A percentile compares a stretch with the other conserved stretches of the same genome.
Evolutionary conservation across 208 protist genomes (phyloP).

Genomic region (Acanthamoeba royreba): DNA sequence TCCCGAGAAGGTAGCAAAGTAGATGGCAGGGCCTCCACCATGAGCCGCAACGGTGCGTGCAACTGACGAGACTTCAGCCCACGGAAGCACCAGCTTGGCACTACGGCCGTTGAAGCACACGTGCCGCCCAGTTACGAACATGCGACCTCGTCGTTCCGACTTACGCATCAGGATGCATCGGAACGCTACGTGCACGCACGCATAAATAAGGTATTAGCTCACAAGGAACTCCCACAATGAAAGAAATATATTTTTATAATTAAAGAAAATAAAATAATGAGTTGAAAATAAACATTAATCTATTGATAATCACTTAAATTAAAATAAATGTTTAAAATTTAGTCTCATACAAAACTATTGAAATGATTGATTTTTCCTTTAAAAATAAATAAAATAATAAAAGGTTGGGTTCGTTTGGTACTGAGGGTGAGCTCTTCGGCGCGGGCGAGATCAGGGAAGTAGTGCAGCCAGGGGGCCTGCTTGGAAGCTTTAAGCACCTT

Average conservation of each 20-base stretch:
- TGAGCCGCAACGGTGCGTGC: background rate
- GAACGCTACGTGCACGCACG: background rate
- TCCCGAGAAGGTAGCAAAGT: background rate
- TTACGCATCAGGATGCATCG: background rate
- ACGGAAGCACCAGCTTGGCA: background rate
- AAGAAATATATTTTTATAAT: too few relatives aligned
- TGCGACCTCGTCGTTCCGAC: background rate
- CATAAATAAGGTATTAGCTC: too few relatives aligned
- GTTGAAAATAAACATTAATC: background rate
- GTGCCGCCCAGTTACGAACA: background rate
- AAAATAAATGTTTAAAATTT: background rate
- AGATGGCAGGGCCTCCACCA: background rate
- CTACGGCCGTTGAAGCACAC: background rate
- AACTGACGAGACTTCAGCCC: background rate
- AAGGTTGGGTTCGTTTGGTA: background rate
- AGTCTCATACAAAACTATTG: background rate
- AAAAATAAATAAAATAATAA: background rate
- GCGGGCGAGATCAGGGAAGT: background rate
- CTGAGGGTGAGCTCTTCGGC: constrained; percentile 3
- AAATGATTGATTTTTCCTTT: background rate
- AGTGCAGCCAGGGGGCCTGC: background rate
- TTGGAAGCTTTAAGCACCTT: constrained; percentile 1
- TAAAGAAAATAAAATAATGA: background rate
- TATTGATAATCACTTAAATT: background rate
- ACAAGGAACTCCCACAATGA: too few relatives aligned